Evolutionary conservation across 306 rosid species (phyloP).

Genomic region (Inga leiocalycina): DNA sequence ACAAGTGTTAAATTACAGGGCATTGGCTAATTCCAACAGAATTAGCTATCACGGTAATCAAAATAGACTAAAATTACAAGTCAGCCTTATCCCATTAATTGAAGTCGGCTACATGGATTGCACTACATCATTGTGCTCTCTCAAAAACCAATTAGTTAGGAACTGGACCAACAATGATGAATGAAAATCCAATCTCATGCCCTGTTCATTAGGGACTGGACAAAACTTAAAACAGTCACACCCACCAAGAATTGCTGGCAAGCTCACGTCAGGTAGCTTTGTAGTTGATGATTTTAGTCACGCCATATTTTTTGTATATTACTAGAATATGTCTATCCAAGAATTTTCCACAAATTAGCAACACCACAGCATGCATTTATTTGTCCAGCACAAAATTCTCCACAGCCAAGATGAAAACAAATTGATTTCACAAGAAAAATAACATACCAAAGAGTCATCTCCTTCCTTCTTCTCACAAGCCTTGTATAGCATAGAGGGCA

Average conservation of each 20-base stretch:
- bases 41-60: not conserved
- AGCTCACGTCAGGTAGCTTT: too few species aligned
- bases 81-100: too few species aligned
- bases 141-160: too few species aligned
- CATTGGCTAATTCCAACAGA: not conserved
- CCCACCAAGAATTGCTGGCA: not conserved
- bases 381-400: constrained; percentile 16
- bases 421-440: constrained; percentile 28
- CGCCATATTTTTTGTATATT: not conserved
- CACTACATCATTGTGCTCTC: too few species aligned
- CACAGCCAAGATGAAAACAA: constrained; percentile 26
- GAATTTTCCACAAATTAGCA: constrained; percentile 22
- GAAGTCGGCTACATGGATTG: too few species aligned
- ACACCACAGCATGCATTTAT: not conserved
- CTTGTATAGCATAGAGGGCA: constrained; percentile 77
- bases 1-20: constrained; percentile 10
- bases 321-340: not conserved
- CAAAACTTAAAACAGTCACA: constrained; percentile 25
- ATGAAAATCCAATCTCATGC: constrained; percentile 19
- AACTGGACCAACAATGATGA: constrained; percentile 14
- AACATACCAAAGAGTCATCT: constrained; percentile 65
- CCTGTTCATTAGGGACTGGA: constrained; percentile 23
- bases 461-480: constrained; percentile 65
- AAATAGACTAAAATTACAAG: not conserved
- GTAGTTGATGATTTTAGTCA: too few species aligned